Conservation (phyloP, 108 stramenopile species). For the Fragilariopsis cylindrus region DNA sequence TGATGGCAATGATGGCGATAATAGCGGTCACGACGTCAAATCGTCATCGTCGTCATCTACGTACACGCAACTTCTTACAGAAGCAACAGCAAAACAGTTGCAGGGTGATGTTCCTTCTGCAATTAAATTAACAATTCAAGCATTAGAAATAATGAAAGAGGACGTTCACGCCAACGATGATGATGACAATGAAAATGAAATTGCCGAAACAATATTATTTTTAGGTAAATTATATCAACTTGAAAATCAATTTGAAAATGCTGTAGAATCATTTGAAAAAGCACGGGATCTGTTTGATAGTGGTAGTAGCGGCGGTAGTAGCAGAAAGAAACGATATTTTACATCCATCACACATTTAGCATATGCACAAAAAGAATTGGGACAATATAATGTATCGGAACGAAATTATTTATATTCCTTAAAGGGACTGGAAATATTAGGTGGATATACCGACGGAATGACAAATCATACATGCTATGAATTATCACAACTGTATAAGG, state of each 20-base stretch:
- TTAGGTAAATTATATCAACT: background rate
- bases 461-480: background rate
- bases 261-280: background rate
- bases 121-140: background rate
- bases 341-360: background rate
- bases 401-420: background rate
- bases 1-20: too few relatives aligned
- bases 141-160: background rate
- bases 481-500: background rate
- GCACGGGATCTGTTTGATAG: background rate
- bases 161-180: background rate
- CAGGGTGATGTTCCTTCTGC: constrained; percentile 5
- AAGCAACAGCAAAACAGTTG: background rate
- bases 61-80: background rate
- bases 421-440: background rate
- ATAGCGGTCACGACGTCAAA: too few relatives aligned
- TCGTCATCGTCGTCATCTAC: background rate
- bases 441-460: background rate
- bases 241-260: background rate
- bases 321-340: constrained; percentile 1
- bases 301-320: background rate
- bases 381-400: background rate
- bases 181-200: background rate
- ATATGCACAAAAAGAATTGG: background rate
- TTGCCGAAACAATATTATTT: background rate